Base-by-base conservation (phyloP, 2,329 filamentous ascomycete genomes). In the Trichoderma semiorbis region DNA sequence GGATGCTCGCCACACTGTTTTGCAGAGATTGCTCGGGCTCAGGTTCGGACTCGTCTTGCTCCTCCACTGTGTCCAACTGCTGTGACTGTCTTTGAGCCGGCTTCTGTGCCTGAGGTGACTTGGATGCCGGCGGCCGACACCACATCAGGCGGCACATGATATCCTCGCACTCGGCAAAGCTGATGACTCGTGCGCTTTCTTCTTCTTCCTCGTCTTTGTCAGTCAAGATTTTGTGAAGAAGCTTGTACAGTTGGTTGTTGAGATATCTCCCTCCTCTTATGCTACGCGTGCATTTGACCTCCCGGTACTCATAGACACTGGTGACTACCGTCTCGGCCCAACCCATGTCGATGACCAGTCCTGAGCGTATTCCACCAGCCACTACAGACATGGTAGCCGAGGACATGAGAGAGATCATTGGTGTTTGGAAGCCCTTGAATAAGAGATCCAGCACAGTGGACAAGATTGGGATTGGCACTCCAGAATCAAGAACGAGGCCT, bases 311-410 rank as follows among this genome's bases (percentile, higher is more conserved):
- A 78, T 95, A 98, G 7, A 98, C 87, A 7, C 91, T 92, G 0
- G 94, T 97, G 26, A 97, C 89, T 0, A 91, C 88, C 0, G 95
- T 97, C 81, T 98, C 96, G 55, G 90, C 87, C 96, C 96, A 99
- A 57, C 95, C 96, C 73, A 99, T 87, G 78, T 99, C 94, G 47
- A 99, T 86, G 0, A 98, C 89, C 55, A 99, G 81, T 1, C 92
- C 94, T n/a, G 93, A 93, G 16, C 96, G 90, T 53, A 97, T 84
- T 0, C 96, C 96, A 7, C 95, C 94, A 8, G 92, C 92, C 3
- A 95, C 88, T 7, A 92, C 85, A 2, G 90, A 86, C 81, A 96
- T 91, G 24, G 94, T 87, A 0, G 95, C 89, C 0, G 89, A 88
- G 1, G 94, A 93, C 77, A 98, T 84, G 55, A 99, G 85, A 3